phyloP scores from a whole-genome alignment of 148 eudicot species.

The Nyssa sinensis region DNA sequence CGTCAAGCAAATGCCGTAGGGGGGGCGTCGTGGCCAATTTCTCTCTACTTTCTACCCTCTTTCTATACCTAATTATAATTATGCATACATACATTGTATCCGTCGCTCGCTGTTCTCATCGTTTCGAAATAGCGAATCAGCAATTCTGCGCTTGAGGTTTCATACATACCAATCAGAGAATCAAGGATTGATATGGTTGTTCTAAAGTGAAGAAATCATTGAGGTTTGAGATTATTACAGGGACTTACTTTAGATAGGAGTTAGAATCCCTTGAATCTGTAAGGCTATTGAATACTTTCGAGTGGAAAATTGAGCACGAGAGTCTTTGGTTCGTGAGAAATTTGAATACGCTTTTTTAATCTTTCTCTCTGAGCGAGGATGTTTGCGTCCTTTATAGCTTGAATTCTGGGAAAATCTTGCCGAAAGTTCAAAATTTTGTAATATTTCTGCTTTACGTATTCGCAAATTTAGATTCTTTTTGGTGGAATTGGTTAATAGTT shows the following conservation, averaged over 20 bases:
- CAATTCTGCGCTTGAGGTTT: neutral
- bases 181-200: too few species aligned
- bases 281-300: neutral
- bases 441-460: neutral
- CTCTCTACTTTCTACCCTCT: neutral
- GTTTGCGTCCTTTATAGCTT: neutral
- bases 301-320: neutral
- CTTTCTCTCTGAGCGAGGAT: neutral
- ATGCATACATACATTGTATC: neutral
- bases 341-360: too few species aligned
- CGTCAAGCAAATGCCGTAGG: neutral
- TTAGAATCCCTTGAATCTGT: too few species aligned
- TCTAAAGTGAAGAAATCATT: too few species aligned
- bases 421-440: neutral
- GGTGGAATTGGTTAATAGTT: neutral
- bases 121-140: neutral
- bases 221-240: too few species aligned
- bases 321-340: slow-evolving; percentile 1
- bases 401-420: neutral
- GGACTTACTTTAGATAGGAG: too few species aligned
- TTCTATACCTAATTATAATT: neutral
- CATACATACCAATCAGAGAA: neutral
- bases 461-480: neutral
- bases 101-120: neutral
- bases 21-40: neutral